These are phyloP conservation scores for Linnemannia schmuckeri DNA, from an alignment of 192 early-diverging fungal genomes.

Conservation along the genomic window DNA sequence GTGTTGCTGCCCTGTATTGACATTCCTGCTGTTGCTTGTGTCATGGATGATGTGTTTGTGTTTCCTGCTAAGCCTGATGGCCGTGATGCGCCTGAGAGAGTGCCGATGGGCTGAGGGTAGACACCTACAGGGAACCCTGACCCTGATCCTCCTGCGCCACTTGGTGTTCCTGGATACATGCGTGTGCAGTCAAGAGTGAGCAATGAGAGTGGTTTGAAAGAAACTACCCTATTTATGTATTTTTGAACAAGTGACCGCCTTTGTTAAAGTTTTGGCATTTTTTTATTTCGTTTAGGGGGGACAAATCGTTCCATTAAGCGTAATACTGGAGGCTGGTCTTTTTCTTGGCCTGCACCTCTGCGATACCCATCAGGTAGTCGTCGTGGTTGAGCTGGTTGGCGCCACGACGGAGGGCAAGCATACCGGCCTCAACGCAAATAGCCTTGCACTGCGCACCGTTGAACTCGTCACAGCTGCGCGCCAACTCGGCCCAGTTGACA, in stretches of 20 bases:
- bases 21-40: conserved; percentile 17
- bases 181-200: background rate
- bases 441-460: conserved; percentile 99
- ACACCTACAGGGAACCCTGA: conserved; percentile 5
- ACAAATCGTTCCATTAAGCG: conserved; percentile 62
- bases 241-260: background rate
- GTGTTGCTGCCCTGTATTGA: conserved; percentile 12
- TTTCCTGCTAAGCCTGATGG: background rate
- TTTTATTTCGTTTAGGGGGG: background rate
- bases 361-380: conserved; percentile 96
- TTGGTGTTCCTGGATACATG: conserved; percentile 29
- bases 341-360: conserved; percentile 99
- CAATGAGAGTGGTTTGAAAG: background rate
- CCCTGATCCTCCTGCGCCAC: conserved; percentile 14
- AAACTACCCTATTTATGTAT: background rate
- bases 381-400: conserved; percentile 92
- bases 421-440: conserved; percentile 97
- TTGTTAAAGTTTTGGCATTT: background rate
- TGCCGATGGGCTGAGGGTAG: conserved; percentile 29
- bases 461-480: conserved; percentile 97
- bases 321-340: conserved; percentile 95
- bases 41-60: conserved; percentile 12
- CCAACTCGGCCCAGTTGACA: conserved; percentile 97
- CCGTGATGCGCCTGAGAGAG: conserved; percentile 5
- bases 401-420: conserved; percentile 95